Evolutionary conservation across 371 early-diverging fungal species (phyloP).

Genomic region (Vairimorpha necatrix): DNA sequence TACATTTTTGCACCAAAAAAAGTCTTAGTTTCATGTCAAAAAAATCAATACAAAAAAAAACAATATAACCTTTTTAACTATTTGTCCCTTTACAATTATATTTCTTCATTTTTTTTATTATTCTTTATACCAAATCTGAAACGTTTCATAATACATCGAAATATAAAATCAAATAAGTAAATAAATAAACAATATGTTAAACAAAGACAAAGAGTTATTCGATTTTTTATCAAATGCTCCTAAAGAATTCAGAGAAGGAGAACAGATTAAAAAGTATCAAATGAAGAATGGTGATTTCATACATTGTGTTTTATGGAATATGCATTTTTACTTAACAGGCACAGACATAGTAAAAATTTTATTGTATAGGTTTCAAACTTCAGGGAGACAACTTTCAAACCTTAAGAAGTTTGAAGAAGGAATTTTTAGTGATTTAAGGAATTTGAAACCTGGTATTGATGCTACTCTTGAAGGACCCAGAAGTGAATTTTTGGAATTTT

Average conservation of each 20-base stretch:
- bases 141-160: slow-evolving; percentile 19
- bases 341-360: slow-evolving; percentile 94
- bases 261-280: slow-evolving; percentile 65
- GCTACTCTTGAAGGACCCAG: slow-evolving; percentile 89
- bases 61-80: no score
- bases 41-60: not conserved
- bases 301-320: slow-evolving; percentile 66
- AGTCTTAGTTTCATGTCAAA: no score
- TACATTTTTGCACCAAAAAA: no score
- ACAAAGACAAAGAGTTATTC: slow-evolving; percentile 65
- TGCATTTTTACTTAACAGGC: slow-evolving; percentile 70
- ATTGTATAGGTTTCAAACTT: slow-evolving; percentile 82
- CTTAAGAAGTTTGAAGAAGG: slow-evolving; percentile 98
- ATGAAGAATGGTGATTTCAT: slow-evolving; percentile 66
- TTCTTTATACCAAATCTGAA: slow-evolving; percentile 1
- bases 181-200: slow-evolving; percentile 53
- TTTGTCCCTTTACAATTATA: not conserved
- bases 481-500: slow-evolving; percentile 84
- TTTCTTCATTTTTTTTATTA: not conserved
- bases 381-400: slow-evolving; percentile 75
- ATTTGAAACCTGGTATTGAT: slow-evolving; percentile 90
- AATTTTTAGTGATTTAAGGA: slow-evolving; percentile 87
- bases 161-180: slow-evolving; percentile 47
- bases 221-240: slow-evolving; percentile 65
- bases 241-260: slow-evolving; percentile 64